Conservation (phyloP, 495 filamentous ascomycete genomes). For the Annulohypoxylon stygium region DNA sequence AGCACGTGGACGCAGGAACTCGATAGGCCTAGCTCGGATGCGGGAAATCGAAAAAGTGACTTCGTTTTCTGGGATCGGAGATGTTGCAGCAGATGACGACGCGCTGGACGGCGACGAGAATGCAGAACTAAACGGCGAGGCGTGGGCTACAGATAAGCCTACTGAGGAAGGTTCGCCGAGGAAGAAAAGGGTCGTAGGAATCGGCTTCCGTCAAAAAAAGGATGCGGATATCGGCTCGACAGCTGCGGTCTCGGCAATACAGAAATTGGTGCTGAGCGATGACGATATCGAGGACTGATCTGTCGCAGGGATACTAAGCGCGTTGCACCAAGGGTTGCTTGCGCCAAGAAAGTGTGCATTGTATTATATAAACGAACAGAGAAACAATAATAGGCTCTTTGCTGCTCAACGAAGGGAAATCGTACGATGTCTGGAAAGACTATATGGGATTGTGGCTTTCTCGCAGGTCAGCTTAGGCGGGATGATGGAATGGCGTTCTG, state of each 20-base stretch:
- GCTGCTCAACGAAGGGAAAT: background rate
- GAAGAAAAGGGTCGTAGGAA: slow-evolving; percentile 53
- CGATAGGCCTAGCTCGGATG: slow-evolving; percentile 43
- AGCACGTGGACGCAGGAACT: slow-evolving; percentile 53
- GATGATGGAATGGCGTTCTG: slow-evolving; percentile 24
- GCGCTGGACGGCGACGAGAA: slow-evolving; percentile 63
- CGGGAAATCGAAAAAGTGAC: slow-evolving; percentile 78
- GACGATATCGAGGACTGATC: slow-evolving; percentile 92
- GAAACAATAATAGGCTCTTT: slow-evolving; percentile 1
- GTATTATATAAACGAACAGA: background rate
- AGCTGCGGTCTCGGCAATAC: slow-evolving; percentile 60
- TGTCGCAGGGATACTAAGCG: background rate
- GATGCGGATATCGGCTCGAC: slow-evolving; percentile 33
- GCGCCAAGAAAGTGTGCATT: background rate
- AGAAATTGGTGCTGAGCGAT: slow-evolving; percentile 84
- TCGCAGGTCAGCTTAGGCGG: slow-evolving; percentile 6
- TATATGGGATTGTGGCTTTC: slow-evolving; percentile 8
- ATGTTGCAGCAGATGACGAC: slow-evolving; percentile 58
- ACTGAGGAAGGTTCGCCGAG: slow-evolving; percentile 58
- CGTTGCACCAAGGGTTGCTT: too few species aligned
- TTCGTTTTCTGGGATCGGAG: slow-evolving; percentile 68
- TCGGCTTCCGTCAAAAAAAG: slow-evolving; percentile 49
- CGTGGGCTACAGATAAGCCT: slow-evolving; percentile 71
- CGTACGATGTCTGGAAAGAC: slow-evolving; percentile 11
- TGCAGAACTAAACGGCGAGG: slow-evolving; percentile 55